Percentiles rank a stretch among this genome's conserved stretches.
Evolutionary conservation across 306 rosid species (phyloP).

Genomic region (Coriaria nepalensis): DNA sequence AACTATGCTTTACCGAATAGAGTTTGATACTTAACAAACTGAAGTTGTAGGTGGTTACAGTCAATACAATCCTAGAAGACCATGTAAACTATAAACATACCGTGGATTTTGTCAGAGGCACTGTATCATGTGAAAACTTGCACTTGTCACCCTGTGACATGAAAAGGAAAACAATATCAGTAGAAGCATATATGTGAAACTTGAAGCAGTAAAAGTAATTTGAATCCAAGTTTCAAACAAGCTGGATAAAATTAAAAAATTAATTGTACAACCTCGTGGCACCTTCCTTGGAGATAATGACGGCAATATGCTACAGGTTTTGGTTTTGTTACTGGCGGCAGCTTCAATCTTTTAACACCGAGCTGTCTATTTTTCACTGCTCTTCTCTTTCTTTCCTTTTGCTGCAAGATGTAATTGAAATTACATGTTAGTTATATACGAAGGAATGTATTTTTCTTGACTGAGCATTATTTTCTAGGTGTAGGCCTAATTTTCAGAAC

Average conservation of each 20-base stretch:
- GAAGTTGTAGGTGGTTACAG: too few relatives aligned
- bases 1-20: too few relatives aligned
- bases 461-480: too few relatives aligned
- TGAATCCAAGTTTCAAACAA: conserved; percentile 1
- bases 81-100: too few relatives aligned
- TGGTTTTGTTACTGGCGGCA: conserved; percentile 33
- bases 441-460: too few relatives aligned
- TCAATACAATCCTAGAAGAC: too few relatives aligned
- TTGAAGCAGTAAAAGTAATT: neutral
- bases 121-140: conserved; percentile 65
- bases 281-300: conserved; percentile 60
- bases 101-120: conserved; percentile 61
- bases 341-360: conserved; percentile 64
- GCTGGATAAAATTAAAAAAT: neutral
- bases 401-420: conserved; percentile 25
- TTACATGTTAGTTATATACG: conserved; percentile 5
- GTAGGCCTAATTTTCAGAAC: too few relatives aligned
- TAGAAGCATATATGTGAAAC: neutral
- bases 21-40: too few relatives aligned
- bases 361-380: conserved; percentile 58
- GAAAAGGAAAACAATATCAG: conserved; percentile 2
- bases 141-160: conserved; percentile 72
- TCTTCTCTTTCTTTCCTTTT: conserved; percentile 32
- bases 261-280: conserved; percentile 48
- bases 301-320: conserved; percentile 47